Base-by-base conservation (phyloP, 805 yeast genomes). In the Ogataea dorogensis region DNA sequence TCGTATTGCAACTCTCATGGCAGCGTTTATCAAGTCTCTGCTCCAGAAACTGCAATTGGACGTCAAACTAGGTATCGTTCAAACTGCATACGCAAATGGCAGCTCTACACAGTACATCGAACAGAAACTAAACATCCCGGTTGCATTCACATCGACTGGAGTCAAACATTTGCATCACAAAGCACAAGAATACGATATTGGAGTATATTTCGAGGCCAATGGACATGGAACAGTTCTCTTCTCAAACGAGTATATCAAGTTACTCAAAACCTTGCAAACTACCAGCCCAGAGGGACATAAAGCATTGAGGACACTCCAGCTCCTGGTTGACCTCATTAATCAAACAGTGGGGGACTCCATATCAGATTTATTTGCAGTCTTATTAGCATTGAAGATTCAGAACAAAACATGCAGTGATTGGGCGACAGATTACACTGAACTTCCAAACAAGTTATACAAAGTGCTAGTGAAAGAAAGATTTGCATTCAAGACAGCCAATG, bases 301-400 rank as follows among this genome's bases (percentile, higher is more conserved):
- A 14, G 75, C 84, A 1, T 62, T 81, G 20, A 57, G 65, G 38
- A 68, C 82, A 1, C 65, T 93, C 44, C 63, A 70, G 40, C 66
- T 75, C 11, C 71, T 91, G 40, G 73, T 83, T 20, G 72, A 77
- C 39, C 66, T 93, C 45, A 86, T 93, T 57, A 93, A 93, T 61
- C 98, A 93, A 61, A 83, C 98, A 2, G 98, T 93, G n/a, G 98
- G 98, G 19, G 98, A 93, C 59, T 95, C 98, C 8, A 81, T 93
- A 33, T 78, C 95, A n/a, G 98, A 93, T 59, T 67, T 93, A 60
- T 64, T 93, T 40, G 77, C 84, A 5, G 89, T 93, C 1, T 62
- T 89, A 36, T 71, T 79, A 2, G 78, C 88, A 7, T 68, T 83
- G 49, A 54, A 70, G 7, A 67, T 81, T 65, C 31, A 45, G 10